Evolutionary conservation across 768 basidiomycete species (phyloP), one percentile per base, ranked within the genome.

Genomic region (Pleurotus pulmonarius): DNA sequence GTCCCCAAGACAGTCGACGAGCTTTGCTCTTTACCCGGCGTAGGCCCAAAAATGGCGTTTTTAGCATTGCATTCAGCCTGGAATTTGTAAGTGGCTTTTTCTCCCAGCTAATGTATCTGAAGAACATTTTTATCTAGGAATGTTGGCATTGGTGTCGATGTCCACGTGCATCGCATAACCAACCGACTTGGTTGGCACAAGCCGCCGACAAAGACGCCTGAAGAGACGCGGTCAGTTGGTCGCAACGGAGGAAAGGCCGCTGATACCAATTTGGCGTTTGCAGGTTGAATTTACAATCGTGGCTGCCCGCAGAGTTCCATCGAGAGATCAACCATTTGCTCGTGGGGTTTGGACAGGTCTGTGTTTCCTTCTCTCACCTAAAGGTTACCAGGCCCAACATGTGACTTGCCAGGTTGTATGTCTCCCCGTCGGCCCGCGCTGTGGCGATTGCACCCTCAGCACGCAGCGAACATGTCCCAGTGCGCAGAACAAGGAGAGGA

Each of bases 11-110:
- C 92, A 0, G 84, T 88, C 3, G 94, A 94, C 38, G 92, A 91
- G 40, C 75, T 99, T 7, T 92, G 93, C 61, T 88, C 88, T 4
- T 71, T 98, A 11, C 86, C 86, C 1, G 96, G 96, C 0, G 94
- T 98, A 0, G 96, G 96, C 0, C 96, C 94, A 0, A 98, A 99
- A 70, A 97, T 98, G 94, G 92, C 92, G 0, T 96, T 92, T 70
- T 69, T 97, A 37, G 75, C 85, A 1, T 76, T 96, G 2, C 93
- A 94, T 61, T 81, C 82, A 24, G 93, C 92, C 1, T 96, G 92
- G 92, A 80, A 88, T 60, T 59, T 92, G 89, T 91, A 63, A 55
- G 86, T 65, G 11, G 12, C 16, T 22, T 25, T 49, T 20, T n/a
- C 5, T 9, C 18, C 9, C 12, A 47, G 1, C 39, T 55, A 20